Percentiles rank a stretch among this genome's conserved stretches.
These are phyloP conservation scores for Emmonsiellopsis sp. DNA, from an alignment of 2,329 filamentous ascomycete species.

Conservation along the genomic window DNA sequence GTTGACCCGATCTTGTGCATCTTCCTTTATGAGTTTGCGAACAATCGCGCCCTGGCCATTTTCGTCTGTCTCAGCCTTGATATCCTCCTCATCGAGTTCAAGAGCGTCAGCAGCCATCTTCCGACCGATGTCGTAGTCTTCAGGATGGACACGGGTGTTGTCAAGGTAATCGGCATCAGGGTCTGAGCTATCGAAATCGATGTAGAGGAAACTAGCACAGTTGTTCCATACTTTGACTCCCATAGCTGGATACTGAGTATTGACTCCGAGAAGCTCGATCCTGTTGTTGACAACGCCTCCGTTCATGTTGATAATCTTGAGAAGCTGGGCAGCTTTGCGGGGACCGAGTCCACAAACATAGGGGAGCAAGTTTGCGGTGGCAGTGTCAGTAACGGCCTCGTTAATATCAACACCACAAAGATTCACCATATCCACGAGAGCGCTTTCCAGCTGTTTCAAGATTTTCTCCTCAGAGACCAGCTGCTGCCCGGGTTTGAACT, in stretches of 20 bases:
- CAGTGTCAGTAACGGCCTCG: constrained; percentile 71
- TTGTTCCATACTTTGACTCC: constrained; percentile 92
- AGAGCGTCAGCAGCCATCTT: constrained; percentile 98
- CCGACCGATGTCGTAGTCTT: constrained; percentile 94
- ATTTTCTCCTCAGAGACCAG: constrained; percentile 83
- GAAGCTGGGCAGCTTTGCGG: constrained; percentile 73
- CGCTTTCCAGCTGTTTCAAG: constrained; percentile 78
- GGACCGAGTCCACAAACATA: constrained; percentile 88
- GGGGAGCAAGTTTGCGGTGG: constrained; percentile 78
- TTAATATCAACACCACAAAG: constrained; percentile 93
- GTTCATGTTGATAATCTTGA: constrained; percentile 88
- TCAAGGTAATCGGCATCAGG: constrained; percentile 83
- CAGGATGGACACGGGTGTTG: constrained; percentile 92
- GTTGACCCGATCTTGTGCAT: constrained; percentile 89
- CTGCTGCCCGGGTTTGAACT: constrained; percentile 84
- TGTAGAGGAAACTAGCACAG: constrained; percentile 88
- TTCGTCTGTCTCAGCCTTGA: constrained; percentile 87
- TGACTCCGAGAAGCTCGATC: constrained; percentile 80
- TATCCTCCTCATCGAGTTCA: constrained; percentile 94
- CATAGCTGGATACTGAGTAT: constrained; percentile 72
- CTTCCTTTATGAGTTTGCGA: constrained; percentile 87
- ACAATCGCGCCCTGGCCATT: constrained; percentile 85
- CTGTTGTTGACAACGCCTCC: constrained; percentile 76
- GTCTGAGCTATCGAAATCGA: constrained; percentile 77
- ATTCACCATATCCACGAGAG: constrained; percentile 98